These are phyloP conservation scores for Calonectria leucothoes DNA, from an alignment of 2,329 filamentous ascomycete species.

Conservation along the genomic window DNA sequence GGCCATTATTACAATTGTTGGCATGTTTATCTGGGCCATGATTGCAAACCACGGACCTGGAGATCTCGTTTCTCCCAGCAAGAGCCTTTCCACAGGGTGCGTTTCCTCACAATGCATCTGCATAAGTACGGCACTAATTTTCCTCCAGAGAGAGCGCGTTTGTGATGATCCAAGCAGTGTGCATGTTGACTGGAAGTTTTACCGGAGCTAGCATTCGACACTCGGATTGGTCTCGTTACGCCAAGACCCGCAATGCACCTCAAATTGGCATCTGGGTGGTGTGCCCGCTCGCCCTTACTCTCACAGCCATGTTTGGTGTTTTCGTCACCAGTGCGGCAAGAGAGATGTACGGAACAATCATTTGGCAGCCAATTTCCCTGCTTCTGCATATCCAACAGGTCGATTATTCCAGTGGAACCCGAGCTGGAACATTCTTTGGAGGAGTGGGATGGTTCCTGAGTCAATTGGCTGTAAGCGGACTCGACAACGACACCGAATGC, in stretches of 20 bases:
- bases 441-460: neutral
- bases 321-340: neutral
- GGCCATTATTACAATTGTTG: neutral
- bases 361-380: neutral
- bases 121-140: neutral
- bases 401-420: neutral
- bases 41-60: neutral
- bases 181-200: constrained; percentile 1
- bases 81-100: neutral
- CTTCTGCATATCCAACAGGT: neutral
- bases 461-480: neutral
- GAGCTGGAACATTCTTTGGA: neutral
- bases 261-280: neutral
- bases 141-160: neutral
- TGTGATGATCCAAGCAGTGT: neutral
- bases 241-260: neutral
- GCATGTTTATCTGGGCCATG: neutral
- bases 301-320: neutral
- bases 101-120: neutral
- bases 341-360: neutral
- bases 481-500: neutral
- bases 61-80: neutral
- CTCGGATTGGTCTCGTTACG: neutral
- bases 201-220: neutral
- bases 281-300: neutral